Conservation (phyloP, 805 yeast species). For the Crinitomyces ghanaensis region DNA sequence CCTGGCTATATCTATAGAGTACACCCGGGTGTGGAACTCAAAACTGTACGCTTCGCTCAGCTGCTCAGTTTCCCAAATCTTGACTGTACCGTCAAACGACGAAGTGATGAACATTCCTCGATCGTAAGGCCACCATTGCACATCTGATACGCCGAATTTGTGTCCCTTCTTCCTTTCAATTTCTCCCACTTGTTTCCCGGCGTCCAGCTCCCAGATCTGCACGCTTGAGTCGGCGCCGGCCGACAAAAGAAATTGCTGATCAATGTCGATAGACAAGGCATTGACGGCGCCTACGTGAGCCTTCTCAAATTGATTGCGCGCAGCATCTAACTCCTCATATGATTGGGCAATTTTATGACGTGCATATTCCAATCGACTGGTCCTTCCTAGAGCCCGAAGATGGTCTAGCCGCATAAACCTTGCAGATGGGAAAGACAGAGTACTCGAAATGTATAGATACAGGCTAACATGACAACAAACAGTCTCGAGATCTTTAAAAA, state of each 20-base stretch:
- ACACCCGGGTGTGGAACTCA: constrained; percentile 48
- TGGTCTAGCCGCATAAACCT: no score
- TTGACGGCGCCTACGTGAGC: constrained; percentile 40
- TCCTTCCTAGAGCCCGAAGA: no score
- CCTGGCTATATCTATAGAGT: constrained; percentile 57
- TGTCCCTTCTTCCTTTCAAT: constrained; percentile 34
- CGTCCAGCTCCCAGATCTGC: constrained; percentile 51
- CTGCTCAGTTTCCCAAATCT: constrained; percentile 68
- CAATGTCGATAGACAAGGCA: constrained; percentile 44
- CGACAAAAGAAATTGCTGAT: constrained; percentile 41
- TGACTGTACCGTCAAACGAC: constrained; percentile 67
- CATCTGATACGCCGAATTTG: constrained; percentile 56
- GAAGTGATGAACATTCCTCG: constrained; percentile 76
- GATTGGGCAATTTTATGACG: constrained; percentile 3
- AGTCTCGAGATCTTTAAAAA: no score
- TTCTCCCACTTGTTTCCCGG: constrained; percentile 10
- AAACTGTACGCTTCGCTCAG: constrained; percentile 59
- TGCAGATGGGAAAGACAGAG: no score
- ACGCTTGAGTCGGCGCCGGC: constrained; percentile 67
- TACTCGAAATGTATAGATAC: no score
- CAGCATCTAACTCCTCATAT: constrained; percentile 8
- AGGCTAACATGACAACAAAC: no score
- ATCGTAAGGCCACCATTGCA: constrained; percentile 85
- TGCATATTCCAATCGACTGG: no score
- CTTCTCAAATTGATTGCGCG: constrained; percentile 13